Evolutionary conservation across 192 early-diverging fungal species (phyloP).

Genomic region (Backusella parvicylindrica): DNA sequence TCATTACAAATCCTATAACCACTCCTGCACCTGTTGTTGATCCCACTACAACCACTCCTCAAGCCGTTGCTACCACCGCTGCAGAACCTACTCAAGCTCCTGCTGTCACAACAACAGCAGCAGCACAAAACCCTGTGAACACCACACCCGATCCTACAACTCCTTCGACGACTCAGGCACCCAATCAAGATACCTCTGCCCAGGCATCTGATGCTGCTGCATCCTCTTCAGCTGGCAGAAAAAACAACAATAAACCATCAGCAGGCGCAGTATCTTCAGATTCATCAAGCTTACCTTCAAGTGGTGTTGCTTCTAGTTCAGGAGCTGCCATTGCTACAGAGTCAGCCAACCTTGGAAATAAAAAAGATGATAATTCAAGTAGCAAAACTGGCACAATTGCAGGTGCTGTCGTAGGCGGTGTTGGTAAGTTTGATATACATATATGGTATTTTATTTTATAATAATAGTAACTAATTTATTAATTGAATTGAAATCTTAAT

Average conservation of each 20-base stretch:
- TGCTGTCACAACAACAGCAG: background rate
- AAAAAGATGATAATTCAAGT: background rate
- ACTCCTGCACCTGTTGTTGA: background rate
- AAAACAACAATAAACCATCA: background rate
- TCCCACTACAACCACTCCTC: background rate
- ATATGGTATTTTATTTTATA: background rate
- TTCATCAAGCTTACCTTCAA: background rate
- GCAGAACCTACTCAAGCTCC: background rate
- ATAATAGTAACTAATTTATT: background rate
- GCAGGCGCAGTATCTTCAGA: background rate
- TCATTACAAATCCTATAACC: background rate
- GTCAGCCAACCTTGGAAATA: background rate
- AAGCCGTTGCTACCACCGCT: background rate
- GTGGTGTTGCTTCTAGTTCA: background rate
- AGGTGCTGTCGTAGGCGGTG: slow-evolving; percentile 14
- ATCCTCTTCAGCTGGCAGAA: background rate
- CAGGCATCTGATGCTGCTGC: background rate
- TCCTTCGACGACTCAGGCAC: background rate
- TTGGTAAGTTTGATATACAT: slow-evolving; percentile 4
- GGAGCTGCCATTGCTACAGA: background rate
- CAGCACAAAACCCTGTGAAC: background rate
- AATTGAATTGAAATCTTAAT: background rate
- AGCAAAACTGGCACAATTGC: slow-evolving; percentile 15
- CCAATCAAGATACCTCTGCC: background rate
- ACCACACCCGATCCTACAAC: background rate